Conservation (phyloP, 2,329 filamentous ascomycete species). For the Cladosporium sp. region DNA sequence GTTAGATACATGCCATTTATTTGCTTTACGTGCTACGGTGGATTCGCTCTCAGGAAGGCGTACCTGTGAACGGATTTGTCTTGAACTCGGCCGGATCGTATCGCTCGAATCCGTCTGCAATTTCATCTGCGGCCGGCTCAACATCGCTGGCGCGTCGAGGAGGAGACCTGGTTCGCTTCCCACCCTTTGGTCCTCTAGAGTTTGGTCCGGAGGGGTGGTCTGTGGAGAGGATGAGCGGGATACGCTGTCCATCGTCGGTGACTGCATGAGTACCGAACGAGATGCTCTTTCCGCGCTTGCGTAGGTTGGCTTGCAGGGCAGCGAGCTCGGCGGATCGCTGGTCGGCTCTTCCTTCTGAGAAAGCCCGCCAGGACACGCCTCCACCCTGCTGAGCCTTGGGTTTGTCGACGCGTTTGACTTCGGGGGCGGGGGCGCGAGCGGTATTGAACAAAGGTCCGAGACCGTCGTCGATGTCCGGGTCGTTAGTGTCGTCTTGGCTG, state of each 20-base stretch:
- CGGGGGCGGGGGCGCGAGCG: slow-evolving; percentile 11
- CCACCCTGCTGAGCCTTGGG: slow-evolving; percentile 27
- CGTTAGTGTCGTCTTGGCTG: slow-evolving; percentile 22
- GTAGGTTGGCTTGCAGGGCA: slow-evolving; percentile 28
- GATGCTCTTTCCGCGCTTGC: slow-evolving; percentile 30
- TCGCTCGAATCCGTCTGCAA: slow-evolving; percentile 21
- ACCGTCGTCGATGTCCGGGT: slow-evolving; percentile 7
- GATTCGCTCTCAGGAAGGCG: slow-evolving; percentile 10
- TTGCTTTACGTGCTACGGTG: neutral
- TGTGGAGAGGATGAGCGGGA: slow-evolving; percentile 23
- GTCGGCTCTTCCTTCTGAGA: slow-evolving; percentile 30
- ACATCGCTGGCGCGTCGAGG: slow-evolving; percentile 27
- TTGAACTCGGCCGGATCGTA: slow-evolving; percentile 25
- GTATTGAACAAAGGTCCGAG: slow-evolving; percentile 11
- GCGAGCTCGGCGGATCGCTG: slow-evolving; percentile 31
- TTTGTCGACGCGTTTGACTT: slow-evolving; percentile 31
- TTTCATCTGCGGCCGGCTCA: slow-evolving; percentile 26
- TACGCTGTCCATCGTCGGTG: slow-evolving; percentile 31
- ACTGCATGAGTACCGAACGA: slow-evolving; percentile 29
- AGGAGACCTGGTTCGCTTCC: slow-evolving; percentile 22
- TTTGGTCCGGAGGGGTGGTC: slow-evolving; percentile 18
- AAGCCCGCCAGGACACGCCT: slow-evolving; percentile 33
- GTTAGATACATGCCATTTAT: slow-evolving; percentile 14
- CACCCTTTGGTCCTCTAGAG: slow-evolving; percentile 13
- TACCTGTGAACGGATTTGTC: slow-evolving; percentile 31